These are phyloP conservation scores for Pyrenopolyporus hunteri DNA, from an alignment of 495 filamentous ascomycete genomes.

Conservation along the genomic window DNA sequence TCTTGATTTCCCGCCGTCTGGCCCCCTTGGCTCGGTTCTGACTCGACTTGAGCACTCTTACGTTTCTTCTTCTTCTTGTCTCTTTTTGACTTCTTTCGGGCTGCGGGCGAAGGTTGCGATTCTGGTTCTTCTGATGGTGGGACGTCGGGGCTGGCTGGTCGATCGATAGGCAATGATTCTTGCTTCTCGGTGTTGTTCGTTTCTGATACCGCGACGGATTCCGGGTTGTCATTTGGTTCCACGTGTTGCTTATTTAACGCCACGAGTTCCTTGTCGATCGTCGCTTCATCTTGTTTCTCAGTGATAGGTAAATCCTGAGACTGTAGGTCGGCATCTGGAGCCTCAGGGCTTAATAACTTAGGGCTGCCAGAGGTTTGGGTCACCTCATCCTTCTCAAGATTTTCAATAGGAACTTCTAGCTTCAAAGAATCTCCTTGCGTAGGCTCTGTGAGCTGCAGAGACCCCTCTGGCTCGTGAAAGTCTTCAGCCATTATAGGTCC, in stretches of 20 bases:
- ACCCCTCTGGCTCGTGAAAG: no score
- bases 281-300: constrained; percentile 18
- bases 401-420: no score
- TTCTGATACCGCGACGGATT: constrained; percentile 15
- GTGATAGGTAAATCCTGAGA: constrained; percentile 24
- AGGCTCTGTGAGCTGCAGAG: no score
- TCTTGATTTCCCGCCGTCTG: constrained; percentile 38
- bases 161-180: constrained; percentile 30
- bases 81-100: constrained; percentile 35
- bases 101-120: constrained; percentile 14
- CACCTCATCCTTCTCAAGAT: no score
- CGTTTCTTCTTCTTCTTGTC: constrained; percentile 49
- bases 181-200: constrained; percentile 42
- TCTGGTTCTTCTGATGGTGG: constrained; percentile 19
- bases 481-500: no score
- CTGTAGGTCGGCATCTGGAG: no score
- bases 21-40: constrained; percentile 23
- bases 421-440: no score
- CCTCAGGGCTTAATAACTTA: no score
- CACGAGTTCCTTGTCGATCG: constrained; percentile 3
- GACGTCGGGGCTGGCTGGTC: constrained; percentile 11
- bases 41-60: constrained; percentile 30
- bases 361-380: no score
- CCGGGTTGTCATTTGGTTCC: neutral
- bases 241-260: constrained; percentile 11